phyloP scores from a whole-genome alignment of 805 yeast species.

The Barnettozyma pratensis region DNA sequence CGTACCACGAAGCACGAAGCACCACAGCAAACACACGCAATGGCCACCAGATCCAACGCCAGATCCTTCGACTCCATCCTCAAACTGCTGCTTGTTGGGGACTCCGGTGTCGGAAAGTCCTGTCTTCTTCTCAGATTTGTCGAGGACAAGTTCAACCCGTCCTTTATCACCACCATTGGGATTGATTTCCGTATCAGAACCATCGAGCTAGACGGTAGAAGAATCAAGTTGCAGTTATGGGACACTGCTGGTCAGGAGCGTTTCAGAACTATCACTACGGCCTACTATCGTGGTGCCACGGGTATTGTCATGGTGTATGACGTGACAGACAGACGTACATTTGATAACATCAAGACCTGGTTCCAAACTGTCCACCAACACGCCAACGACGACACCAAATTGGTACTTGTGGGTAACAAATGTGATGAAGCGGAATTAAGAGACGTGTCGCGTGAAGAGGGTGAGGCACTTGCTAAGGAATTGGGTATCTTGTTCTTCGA shows the following conservation, averaged over 20 bases:
- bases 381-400: conserved; percentile 93
- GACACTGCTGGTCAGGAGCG: conserved; percentile 98
- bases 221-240: conserved; percentile 93
- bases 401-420: conserved; percentile 93
- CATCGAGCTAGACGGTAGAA: conserved; percentile 87
- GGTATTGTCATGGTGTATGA: conserved; percentile 82
- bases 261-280: conserved; percentile 91
- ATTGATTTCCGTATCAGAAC: conserved; percentile 97
- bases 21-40: conserved; percentile 1
- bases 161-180: conserved; percentile 96
- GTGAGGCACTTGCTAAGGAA: conserved; percentile 81
- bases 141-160: conserved; percentile 94
- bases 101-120: conserved; percentile 86
- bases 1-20: not conserved
- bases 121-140: conserved; percentile 89
- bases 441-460: conserved; percentile 85
- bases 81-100: conserved; percentile 91
- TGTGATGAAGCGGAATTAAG: conserved; percentile 86
- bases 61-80: conserved; percentile 84
- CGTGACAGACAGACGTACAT: conserved; percentile 85
- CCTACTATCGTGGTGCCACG: conserved; percentile 86
- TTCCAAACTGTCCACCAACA: conserved; percentile 92
- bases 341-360: conserved; percentile 92
- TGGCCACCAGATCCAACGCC: conserved; percentile 56
- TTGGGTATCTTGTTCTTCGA: conserved; percentile 89